Conservation (phyloP, 2,329 filamentous ascomycete genomes). For the Paraconiothyrium sp. region DNA sequence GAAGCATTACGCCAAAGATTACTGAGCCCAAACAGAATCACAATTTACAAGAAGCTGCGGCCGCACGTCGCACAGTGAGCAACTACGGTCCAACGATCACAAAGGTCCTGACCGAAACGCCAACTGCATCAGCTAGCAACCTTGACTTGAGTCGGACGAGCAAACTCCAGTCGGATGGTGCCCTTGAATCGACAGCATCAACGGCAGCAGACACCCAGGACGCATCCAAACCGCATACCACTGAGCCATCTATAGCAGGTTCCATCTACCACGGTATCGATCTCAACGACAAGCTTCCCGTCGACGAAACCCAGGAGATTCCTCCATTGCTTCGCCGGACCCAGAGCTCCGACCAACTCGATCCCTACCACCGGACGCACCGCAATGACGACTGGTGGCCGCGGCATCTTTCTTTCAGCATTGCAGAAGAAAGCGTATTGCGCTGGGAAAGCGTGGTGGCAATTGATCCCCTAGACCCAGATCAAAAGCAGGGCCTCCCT, state of each 20-base stretch:
- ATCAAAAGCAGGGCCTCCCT: slow-evolving; percentile 45
- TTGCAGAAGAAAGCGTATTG: slow-evolving; percentile 78
- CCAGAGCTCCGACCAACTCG: slow-evolving; percentile 61
- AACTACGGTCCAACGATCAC: slow-evolving; percentile 44
- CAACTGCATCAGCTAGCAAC: slow-evolving; percentile 37
- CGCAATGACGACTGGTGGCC: slow-evolving; percentile 72
- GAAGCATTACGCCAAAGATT: slow-evolving; percentile 19
- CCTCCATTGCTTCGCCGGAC: slow-evolving; percentile 68
- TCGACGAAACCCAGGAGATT: slow-evolving; percentile 60
- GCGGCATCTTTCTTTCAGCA: slow-evolving; percentile 77
- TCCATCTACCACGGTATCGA: slow-evolving; percentile 69
- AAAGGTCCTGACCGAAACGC: slow-evolving; percentile 46
- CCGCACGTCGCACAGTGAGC: slow-evolving; percentile 23
- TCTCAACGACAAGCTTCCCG: slow-evolving; percentile 52
- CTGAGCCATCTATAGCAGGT: slow-evolving; percentile 65
- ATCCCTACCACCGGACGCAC: slow-evolving; percentile 28
- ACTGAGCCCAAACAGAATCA: slow-evolving; percentile 19
- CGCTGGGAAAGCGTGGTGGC: slow-evolving; percentile 60
- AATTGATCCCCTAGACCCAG: slow-evolving; percentile 22
- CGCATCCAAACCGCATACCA: slow-evolving; percentile 50
- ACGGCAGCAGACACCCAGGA: slow-evolving; percentile 31
- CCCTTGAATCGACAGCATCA: slow-evolving; percentile 28
- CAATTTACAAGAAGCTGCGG: slow-evolving; percentile 25
- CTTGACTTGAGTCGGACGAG: slow-evolving; percentile 28
- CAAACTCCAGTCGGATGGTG: slow-evolving; percentile 23